Conservation (phyloP, 2,329 filamentous ascomycete species). For the Ophiostoma sp. region DNA sequence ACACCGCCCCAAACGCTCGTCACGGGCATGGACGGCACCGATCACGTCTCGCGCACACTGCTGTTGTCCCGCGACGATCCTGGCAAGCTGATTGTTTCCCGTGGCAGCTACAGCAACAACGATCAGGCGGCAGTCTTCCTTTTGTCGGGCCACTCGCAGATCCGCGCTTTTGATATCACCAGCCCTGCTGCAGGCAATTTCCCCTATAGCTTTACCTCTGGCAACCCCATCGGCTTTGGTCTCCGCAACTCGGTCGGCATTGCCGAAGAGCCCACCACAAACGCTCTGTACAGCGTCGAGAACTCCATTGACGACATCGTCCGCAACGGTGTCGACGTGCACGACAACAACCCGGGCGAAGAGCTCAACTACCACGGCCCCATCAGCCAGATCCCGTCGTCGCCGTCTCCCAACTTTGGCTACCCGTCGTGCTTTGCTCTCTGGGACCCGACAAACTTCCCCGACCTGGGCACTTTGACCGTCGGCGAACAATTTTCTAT, state of each 20-base stretch:
- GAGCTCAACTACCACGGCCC: constrained; percentile 72
- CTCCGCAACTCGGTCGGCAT: constrained; percentile 69
- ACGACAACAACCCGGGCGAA: constrained; percentile 68
- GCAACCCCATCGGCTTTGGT: constrained; percentile 59
- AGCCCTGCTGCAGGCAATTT: constrained; percentile 20
- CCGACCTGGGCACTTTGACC: constrained; percentile 43
- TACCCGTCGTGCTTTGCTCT: constrained; percentile 70
- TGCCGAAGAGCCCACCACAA: constrained; percentile 46
- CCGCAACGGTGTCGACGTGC: constrained; percentile 57
- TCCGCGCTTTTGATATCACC: constrained; percentile 58
- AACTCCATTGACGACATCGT: constrained; percentile 45
- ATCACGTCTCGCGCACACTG: constrained; percentile 67
- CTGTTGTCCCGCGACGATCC: constrained; percentile 57
- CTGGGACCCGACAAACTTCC: constrained; percentile 56
- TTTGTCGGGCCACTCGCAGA: constrained; percentile 62
- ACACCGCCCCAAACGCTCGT: constrained; percentile 56
- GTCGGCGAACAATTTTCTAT: constrained; percentile 52
- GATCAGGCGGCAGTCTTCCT: constrained; percentile 55
- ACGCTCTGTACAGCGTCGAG: constrained; percentile 26
- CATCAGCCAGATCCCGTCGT: constrained; percentile 41
- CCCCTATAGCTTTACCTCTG: constrained; percentile 51
- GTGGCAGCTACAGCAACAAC: constrained; percentile 64
- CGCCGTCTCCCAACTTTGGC: constrained; percentile 57
- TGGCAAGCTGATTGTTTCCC: constrained; percentile 60
- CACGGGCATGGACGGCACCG: constrained; percentile 46